phyloP scores from a whole-genome alignment of 179 eudicot genomes.

The Beta macrorhiza region DNA sequence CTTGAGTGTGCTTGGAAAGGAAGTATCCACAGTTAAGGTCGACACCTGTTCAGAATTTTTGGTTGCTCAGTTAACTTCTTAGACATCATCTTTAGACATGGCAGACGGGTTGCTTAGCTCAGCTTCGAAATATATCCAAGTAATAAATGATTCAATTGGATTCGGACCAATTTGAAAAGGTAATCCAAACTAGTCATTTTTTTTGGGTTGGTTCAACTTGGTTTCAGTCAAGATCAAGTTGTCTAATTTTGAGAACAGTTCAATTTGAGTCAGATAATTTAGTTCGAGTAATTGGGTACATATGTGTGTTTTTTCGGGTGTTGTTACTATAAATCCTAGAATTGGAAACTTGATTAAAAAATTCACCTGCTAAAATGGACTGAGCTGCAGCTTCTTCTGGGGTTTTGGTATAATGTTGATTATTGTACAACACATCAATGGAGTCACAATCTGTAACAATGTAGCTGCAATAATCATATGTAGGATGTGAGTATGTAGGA shows the following conservation, averaged over 20 bases:
- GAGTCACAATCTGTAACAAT: slow-evolving; percentile 88
- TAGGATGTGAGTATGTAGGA: not conserved
- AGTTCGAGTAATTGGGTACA: too few relatives aligned
- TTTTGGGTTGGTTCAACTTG: too few relatives aligned
- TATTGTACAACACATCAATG: slow-evolving; percentile 40
- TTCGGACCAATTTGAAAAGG: too few relatives aligned
- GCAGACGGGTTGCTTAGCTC: too few relatives aligned
- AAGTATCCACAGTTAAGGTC: slow-evolving; percentile 73
- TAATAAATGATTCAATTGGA: too few relatives aligned
- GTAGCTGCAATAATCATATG: slow-evolving; percentile 45
- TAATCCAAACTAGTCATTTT: too few relatives aligned
- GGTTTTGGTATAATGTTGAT: slow-evolving; percentile 72
- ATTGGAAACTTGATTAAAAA: not conserved
- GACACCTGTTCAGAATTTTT: slow-evolving; percentile 42
- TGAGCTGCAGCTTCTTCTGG: slow-evolving; percentile 74
- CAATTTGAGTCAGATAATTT: not conserved
- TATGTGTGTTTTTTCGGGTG: too few relatives aligned
- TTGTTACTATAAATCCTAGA: not conserved
- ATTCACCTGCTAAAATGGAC: slow-evolving; percentile 50
- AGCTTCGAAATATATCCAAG: too few relatives aligned
- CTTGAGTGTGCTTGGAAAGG: slow-evolving; percentile 50
- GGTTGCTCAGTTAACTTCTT: not conserved
- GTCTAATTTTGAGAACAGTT: not conserved
- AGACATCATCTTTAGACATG: not conserved
- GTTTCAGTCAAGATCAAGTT: too few relatives aligned